Conservation (phyloP, 192 early-diverging fungal genomes). For the Backusella liffmaniae region DNA sequence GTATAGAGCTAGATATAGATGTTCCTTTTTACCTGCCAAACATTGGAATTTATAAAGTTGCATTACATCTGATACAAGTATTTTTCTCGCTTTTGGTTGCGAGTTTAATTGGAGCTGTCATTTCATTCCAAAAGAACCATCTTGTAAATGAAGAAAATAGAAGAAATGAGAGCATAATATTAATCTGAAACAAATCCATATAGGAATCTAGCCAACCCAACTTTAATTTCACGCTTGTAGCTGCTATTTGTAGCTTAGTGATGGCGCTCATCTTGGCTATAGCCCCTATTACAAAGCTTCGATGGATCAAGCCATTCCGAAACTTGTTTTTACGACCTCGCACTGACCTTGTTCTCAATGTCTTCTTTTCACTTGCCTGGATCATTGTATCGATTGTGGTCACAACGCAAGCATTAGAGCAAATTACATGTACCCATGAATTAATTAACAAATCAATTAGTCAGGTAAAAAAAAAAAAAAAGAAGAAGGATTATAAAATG, state of each 20-base stretch:
- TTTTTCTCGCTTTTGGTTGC: neutral
- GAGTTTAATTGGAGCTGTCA: neutral
- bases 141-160: neutral
- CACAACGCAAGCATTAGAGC: neutral
- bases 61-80: neutral
- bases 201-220: neutral
- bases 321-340: slow-evolving; percentile 4
- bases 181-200: neutral
- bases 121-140: neutral
- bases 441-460: neutral
- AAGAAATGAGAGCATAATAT: too few relatives aligned
- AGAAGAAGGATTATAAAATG: neutral
- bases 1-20: neutral
- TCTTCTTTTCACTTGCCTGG: neutral
- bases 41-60: neutral
- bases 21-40: neutral
- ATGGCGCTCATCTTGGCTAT: neutral
- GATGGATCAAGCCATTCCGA: neutral
- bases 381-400: neutral
- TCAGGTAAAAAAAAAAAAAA: neutral
- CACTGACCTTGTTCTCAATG: neutral
- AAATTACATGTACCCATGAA: neutral
- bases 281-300: neutral
- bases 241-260: neutral
- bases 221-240: neutral